These are phyloP conservation scores for Schwanniomyces etchellsii DNA, from an alignment of 1,139 yeast genomes.

Conservation along the genomic window DNA sequence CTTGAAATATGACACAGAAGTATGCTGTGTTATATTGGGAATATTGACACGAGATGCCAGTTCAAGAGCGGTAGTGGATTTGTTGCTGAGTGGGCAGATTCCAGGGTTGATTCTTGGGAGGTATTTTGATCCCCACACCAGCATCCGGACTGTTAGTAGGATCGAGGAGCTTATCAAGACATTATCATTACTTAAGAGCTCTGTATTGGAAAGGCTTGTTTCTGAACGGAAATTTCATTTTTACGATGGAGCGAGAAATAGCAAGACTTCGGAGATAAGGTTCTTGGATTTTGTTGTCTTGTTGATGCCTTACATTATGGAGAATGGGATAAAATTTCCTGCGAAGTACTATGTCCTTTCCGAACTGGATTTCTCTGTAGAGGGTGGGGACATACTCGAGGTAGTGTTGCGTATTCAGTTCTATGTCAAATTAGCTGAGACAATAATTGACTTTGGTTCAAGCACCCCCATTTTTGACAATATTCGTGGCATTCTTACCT, in stretches of 20 bases:
- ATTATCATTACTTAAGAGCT: constrained; percentile 3
- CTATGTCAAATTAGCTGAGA: constrained; percentile 17
- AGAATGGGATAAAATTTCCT: constrained; percentile 1
- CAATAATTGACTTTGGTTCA: constrained; percentile 5
- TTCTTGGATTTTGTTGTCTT: constrained; percentile 19
- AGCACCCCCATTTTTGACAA: constrained; percentile 6
- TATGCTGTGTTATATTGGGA: constrained; percentile 3
- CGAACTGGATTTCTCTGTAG: constrained; percentile 1
- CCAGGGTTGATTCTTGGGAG: constrained; percentile 3
- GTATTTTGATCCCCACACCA: constrained; percentile 6
- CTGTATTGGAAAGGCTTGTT: constrained; percentile 8
- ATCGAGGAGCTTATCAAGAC: constrained; percentile 14
- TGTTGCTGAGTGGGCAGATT: constrained; percentile 3
- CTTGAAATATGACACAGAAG: constrained; percentile 1
- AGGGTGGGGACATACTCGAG: constrained; percentile 9
- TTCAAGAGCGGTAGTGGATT: constrained; percentile 6
- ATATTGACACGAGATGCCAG: constrained; percentile 7
- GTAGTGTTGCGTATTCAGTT: constrained; percentile 22
- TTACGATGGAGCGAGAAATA: neutral
- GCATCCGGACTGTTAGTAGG: constrained; percentile 12
- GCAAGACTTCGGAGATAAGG: constrained; percentile 11
- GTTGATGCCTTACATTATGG: constrained; percentile 10
- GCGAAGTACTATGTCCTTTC: constrained; percentile 1
- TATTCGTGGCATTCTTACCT: constrained; percentile 5
- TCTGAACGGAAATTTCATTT: constrained; percentile 7